Base-by-base conservation (phyloP, 768 basidiomycete genomes). In the Phlebiopsis flavidoalba region DNA sequence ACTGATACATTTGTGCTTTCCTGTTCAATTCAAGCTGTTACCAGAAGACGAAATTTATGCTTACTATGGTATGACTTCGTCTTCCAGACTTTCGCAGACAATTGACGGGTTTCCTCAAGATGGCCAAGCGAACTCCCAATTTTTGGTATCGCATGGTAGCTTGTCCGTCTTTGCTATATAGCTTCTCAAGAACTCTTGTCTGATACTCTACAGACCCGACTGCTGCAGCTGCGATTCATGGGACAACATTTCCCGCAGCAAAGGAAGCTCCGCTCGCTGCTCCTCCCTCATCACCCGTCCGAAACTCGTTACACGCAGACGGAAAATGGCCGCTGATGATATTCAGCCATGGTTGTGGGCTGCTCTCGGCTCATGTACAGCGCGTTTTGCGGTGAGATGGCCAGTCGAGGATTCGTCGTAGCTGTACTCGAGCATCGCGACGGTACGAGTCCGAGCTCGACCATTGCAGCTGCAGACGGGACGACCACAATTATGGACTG, bases 341-440 rank as follows among this genome's bases (percentile, higher is more conserved):
- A 61, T 82, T 80, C 69, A 77, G 76, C 19, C 79, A 82, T 60
- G 79, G 80, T n/a, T 12, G 72, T 76, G 7, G 76, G 76, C 15
- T 78, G 77, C 55, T 75, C 75, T 8, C 68, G 72, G 3, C 68
- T 74, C 37, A 78, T 77, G 64, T 79, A 80, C 69, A 70, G 66
- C 11, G 73, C 79, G 24, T 71, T 77, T 64, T 80, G 78, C 55
- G 75, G 78, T 0, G 76, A 77, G 54, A 66, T 82, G 57, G 79
- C 80, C 0, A 75, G 74, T 4, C 65, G 74, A 15, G 80, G 82
- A 0, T 80, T 76, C 60, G 67, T 82, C 37, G 80, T 81, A 1
- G 72, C 73, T 11, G 75, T 75, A 2, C 61, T 82, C 22, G 80
- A 82, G 59, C 80, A 82, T 57, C 72, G 75, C 22, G 80, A 83